Base-by-base conservation (phyloP, 1,284 basidiomycete species). In the Bondarzewia mesenterica region DNA sequence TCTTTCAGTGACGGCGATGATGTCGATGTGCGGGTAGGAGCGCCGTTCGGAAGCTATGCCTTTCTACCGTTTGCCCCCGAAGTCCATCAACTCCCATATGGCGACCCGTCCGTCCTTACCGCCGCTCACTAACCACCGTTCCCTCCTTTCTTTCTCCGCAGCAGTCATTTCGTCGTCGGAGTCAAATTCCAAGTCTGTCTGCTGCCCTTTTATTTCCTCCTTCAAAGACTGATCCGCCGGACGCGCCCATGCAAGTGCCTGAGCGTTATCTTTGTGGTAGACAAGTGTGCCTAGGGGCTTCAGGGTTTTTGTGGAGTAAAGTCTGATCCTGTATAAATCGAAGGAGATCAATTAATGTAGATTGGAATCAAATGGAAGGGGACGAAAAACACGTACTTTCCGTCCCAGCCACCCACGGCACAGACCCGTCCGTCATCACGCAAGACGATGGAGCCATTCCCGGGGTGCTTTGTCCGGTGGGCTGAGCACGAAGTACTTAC, bases 331-430 rank as follows among this genome's bases (percentile, higher is more conserved):
- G 58, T 4, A 27, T n/a, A n/a, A n/a, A n/a, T n/a, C n/a, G n/a
- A 36, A 25, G 20, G 20, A 26, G 21, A 39, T 35, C n/a, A 8
- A 35, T 42, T 21, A 37, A n/a, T 45, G 18, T 23, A 35, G 15
- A 16, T 7, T 23, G 6, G 35, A 21, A 23, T 15, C 46, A 27
- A 25, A 23, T 44, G 15, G 27, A 37, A 5, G 21, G 42, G 42
- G 10, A n/a, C 21, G 5, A 6, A 40, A 18, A 18, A 18, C 2
- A 65, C 83, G 58, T 55, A 91, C 91, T 74, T 79, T 27, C 92
- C 91, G 55, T 94, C 91, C 92, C 92, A 94, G 1, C 90, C 88
- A 3, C 86, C 91, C 1, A 91, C 69, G 0, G 88, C 89, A 54
- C 89, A 87, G 0, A 93, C 78, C 23, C 75, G 73, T 0, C 82